These are phyloP conservation scores for Solanum bukasovii DNA, from an alignment of 257 asterid species.

Conservation along the genomic window DNA sequence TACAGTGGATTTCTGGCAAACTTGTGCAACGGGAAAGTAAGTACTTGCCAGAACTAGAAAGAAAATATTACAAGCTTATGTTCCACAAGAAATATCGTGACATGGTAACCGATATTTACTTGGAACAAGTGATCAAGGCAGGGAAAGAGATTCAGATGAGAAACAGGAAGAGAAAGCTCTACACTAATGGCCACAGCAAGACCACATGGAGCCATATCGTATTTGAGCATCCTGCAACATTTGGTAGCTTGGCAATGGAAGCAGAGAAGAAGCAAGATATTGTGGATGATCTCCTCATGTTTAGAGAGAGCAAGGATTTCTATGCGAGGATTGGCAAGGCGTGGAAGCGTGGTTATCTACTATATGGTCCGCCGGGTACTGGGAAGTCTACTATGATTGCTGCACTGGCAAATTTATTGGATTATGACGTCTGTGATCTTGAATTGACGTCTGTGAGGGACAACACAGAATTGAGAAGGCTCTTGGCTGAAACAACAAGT, in stretches of 20 bases:
- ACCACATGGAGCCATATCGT: constrained; percentile 13
- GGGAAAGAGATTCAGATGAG: constrained; percentile 9
- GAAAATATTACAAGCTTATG: constrained; percentile 9
- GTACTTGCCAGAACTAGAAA: constrained; percentile 2
- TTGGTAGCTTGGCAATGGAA: constrained; percentile 12
- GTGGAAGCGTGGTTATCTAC: background rate
- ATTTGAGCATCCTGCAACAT: constrained; percentile 19
- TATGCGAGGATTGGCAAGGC: constrained; percentile 7
- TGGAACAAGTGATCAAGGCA: constrained; percentile 15
- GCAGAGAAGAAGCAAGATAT: constrained; percentile 5
- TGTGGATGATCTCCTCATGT: constrained; percentile 10
- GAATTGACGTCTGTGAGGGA: constrained; percentile 14
- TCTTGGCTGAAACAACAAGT: background rate
- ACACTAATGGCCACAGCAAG: constrained; percentile 5
- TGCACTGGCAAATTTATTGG: constrained; percentile 18
- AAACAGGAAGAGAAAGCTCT: constrained; percentile 17
- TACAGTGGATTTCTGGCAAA: constrained; percentile 32
- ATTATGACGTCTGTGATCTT: constrained; percentile 16
- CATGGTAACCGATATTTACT: constrained; percentile 1
- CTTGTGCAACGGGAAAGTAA: background rate
- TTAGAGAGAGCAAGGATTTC: constrained; percentile 7
- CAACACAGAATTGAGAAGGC: constrained; percentile 14
- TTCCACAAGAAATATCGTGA: constrained; percentile 19
- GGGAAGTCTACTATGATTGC: constrained; percentile 22
- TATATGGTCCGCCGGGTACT: constrained; percentile 13